Evolutionary conservation across 2,329 filamentous ascomycete species (phyloP), one percentile per base, ranked within the genome.

Genomic region (Botrytis sinoallii): DNA sequence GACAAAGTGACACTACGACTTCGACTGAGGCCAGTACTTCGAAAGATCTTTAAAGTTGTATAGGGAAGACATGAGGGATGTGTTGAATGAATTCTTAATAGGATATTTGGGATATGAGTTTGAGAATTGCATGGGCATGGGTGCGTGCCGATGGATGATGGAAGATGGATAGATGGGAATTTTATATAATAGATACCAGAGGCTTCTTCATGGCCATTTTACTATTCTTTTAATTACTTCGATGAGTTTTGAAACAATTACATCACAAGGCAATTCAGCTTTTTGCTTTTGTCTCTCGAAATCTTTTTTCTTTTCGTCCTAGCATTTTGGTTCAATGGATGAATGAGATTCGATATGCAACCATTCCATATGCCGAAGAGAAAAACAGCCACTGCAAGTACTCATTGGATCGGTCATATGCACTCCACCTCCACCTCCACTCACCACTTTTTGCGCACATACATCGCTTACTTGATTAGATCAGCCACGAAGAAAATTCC

Each of bases 111-210:
- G 38, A 59, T 69, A 32, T 25, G n/a, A 44, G n/a, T 10, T 18
- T 32, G 48, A 35, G n/a, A 69, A 42, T 69, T 59, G n/a, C 52
- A 69, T 69, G 66, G 18, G n/a, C 20, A 29, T 68, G 46, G 35
- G 35, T 9, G 46, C 25, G 52, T 40, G 14, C 4, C 29, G 52
- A 20, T 40, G 29, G 32, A 38, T 29, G 66, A 32, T 32, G 29
- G 32, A 32, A 3, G 32, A 32, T 66, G 44, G 16, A 68, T 55
- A 68, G 35, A 69, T 44, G 38, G 18, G 22, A 42, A 22, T 55
- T 55, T 55, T 29, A 29, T 68, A 68, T 40, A 55, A 42, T 42
- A 68, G 32, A 57, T 69, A 57, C 66, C 66, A 69, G n/a, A 16
- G 48, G 66, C 48, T 68, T 42, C 5, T 69, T 22, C 10, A 25